Evolutionary conservation across 1,139 yeast genomes (phyloP).

Genomic region (Kodamaea plutei): DNA sequence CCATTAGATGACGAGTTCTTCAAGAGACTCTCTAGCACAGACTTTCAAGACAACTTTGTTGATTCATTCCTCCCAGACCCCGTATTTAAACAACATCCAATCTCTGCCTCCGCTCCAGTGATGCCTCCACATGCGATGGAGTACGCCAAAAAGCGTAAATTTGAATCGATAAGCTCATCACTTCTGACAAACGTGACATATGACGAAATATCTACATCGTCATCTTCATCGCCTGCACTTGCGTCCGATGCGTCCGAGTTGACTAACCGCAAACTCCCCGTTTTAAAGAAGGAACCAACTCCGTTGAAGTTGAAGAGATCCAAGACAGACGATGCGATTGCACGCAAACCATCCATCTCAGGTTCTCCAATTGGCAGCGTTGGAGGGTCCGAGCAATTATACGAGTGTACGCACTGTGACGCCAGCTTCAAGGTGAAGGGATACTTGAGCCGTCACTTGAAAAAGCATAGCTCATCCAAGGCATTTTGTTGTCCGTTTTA

Average conservation of each 20-base stretch:
- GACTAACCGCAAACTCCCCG: conserved; percentile 1
- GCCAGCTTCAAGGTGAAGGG: conserved; percentile 53
- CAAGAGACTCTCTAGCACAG: conserved; percentile 12
- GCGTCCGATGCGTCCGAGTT: conserved; percentile 3
- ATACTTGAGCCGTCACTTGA: conserved; percentile 52
- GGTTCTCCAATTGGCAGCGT: background rate
- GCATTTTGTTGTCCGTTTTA: conserved; percentile 56
- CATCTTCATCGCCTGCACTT: conserved; percentile 1
- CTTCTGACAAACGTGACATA: conserved; percentile 6
- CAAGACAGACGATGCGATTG: conserved; percentile 4
- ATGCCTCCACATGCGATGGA: background rate
- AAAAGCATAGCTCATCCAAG: conserved; percentile 47
- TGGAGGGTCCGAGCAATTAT: conserved; percentile 8
- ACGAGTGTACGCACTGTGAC: conserved; percentile 42
- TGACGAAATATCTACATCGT: conserved; percentile 3
- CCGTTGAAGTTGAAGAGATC: conserved; percentile 5
- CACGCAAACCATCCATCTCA: conserved; percentile 4
- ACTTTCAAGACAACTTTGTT: conserved; percentile 1
- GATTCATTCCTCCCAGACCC: background rate
- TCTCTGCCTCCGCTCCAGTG: background rate
- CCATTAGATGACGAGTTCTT: conserved; percentile 19
- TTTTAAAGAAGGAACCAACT: conserved; percentile 6
- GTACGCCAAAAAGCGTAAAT: conserved; percentile 10
- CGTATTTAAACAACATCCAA: background rate
- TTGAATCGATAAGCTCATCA: conserved; percentile 10